Percentiles rank a stretch among this genome's conserved stretches.
phyloP scores from a whole-genome alignment of 163 green algal species.

The Picocystis sp. region DNA sequence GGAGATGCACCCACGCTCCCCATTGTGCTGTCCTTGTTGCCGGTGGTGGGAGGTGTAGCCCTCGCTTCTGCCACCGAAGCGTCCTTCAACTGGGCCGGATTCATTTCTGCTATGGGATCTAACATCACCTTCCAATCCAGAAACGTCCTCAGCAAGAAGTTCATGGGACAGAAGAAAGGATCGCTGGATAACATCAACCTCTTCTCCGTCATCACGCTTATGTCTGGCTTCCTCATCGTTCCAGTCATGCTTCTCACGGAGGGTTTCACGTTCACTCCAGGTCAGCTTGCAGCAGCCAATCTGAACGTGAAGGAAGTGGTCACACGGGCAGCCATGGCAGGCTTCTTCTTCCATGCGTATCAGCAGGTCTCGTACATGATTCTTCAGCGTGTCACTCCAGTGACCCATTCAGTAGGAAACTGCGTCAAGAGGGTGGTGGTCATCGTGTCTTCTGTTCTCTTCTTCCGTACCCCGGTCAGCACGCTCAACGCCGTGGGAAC shows the following conservation, averaged over 20 bases:
- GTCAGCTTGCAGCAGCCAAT: no score
- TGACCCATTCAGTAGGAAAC: slow-evolving; percentile 95
- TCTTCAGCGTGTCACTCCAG: slow-evolving; percentile 67
- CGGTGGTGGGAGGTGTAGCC: slow-evolving; percentile 32
- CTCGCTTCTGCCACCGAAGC: slow-evolving; percentile 33
- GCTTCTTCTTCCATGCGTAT: slow-evolving; percentile 85
- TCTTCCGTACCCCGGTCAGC: slow-evolving; percentile 81
- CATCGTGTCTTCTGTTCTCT: slow-evolving; percentile 75
- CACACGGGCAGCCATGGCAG: slow-evolving; percentile 38
- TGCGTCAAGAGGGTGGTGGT: slow-evolving; percentile 94
- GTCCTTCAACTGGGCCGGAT: slow-evolving; percentile 72
- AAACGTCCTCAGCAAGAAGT: slow-evolving; percentile 92
- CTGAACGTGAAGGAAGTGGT: no score
- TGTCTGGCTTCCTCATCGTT: slow-evolving; percentile 74
- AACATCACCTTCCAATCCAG: slow-evolving; percentile 89
- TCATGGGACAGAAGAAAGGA: slow-evolving; percentile 55
- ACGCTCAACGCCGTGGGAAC: slow-evolving; percentile 67
- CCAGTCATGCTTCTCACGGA: slow-evolving; percentile 61
- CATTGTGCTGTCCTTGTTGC: slow-evolving; percentile 24
- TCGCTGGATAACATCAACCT: slow-evolving; percentile 69
- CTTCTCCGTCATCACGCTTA: slow-evolving; percentile 91
- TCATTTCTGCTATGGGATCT: slow-evolving; percentile 62
- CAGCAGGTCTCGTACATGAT: slow-evolving; percentile 98
- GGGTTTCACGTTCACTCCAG: slow-evolving; percentile 45
- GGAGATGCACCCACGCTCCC: slow-evolving; percentile 16